Conservation (phyloP, 2,329 filamentous ascomycete species). For the Cladosporium colombiae region DNA sequence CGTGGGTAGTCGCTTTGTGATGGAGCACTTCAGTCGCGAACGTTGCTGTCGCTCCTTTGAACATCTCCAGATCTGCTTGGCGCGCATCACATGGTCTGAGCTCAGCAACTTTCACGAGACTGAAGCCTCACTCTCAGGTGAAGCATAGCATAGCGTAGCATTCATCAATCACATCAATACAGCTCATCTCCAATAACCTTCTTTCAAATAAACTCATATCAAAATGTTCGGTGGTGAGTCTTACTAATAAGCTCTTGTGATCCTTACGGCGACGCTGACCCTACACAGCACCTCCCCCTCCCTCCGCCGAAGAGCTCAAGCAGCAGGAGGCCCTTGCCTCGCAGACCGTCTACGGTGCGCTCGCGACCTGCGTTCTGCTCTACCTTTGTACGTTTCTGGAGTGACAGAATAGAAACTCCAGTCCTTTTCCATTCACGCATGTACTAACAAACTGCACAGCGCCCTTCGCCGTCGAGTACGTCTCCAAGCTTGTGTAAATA, state of each 20-base stretch:
- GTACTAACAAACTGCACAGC: constrained; percentile 41
- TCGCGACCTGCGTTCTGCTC: constrained; percentile 66
- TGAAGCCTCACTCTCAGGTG: constrained; percentile 11
- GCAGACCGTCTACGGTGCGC: constrained; percentile 66
- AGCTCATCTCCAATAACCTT: neutral
- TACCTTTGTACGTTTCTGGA: too few species aligned
- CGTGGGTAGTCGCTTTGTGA: constrained; percentile 4
- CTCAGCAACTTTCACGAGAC: constrained; percentile 16
- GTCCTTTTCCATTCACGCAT: neutral
- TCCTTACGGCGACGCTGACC: neutral
- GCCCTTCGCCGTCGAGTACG: constrained; percentile 57
- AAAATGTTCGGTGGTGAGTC: constrained; percentile 32
- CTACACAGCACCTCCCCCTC: constrained; percentile 65
- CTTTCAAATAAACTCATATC: constrained; percentile 15
- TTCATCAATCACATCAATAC: constrained; percentile 5
- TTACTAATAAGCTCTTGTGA: too few species aligned
- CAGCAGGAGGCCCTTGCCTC: constrained; percentile 66
- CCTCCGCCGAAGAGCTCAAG: constrained; percentile 69
- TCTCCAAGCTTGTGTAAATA: constrained; percentile 49
- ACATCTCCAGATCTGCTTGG: neutral
- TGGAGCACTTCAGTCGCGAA: constrained; percentile 6
- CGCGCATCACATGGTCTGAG: constrained; percentile 19
- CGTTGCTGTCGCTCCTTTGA: constrained; percentile 17
- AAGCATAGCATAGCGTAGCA: neutral
- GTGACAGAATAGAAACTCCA: too few species aligned